Base-by-base conservation (phyloP, 2,329 filamentous ascomycete species). In the Colletotrichum sp. region DNA sequence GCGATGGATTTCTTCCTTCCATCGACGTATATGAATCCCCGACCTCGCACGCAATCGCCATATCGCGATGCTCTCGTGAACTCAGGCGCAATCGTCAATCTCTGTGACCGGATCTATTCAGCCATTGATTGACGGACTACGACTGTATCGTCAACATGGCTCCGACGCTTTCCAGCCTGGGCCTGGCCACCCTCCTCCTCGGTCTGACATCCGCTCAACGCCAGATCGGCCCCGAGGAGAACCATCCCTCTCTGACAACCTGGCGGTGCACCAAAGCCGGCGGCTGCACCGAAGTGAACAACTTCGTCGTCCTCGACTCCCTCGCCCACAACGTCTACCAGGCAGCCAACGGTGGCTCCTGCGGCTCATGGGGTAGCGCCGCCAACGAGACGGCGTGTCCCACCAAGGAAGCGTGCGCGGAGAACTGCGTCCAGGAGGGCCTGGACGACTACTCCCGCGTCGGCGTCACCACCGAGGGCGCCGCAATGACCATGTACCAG, bases 361-460 rank as follows among this genome's bases (percentile, higher is more conserved):
- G 84, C 78, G 82, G 82, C 65, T 77, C 81, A 32, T 83, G 78
- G 78, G 84, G 83, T n/a, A 81, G 76, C 39, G 76, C 79, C 5
- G 81, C 85, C 32, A 87, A 90, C 77, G 72, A 80, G 15, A 86
- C 85, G 2, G 86, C 86, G 0, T 91, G 90, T 78, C 88, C 89
- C 0, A 87, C 89, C 77, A 85, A 86, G 73, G 85, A 84, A 72
- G 86, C 87, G 0, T 92, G 90, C 77, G 87, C 89, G 5, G 79
- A 86, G 79, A 91, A 91, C 81, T 92, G 90, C 80, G 84, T 90
- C 72, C 86, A 91, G 55, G 87, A 91, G 49, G 89, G 88, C 26
- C 86, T 90, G 62, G 80, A 80, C 15, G 84, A 91, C 81, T 92
- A 92, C 80, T 79, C 82, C 16, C 69, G 70, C 10, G 74, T 81